Percentiles rank a stretch among this genome's conserved stretches.
Evolutionary conservation across 2,329 filamentous ascomycete species (phyloP).

Genomic region (Blastomyces parvus): DNA sequence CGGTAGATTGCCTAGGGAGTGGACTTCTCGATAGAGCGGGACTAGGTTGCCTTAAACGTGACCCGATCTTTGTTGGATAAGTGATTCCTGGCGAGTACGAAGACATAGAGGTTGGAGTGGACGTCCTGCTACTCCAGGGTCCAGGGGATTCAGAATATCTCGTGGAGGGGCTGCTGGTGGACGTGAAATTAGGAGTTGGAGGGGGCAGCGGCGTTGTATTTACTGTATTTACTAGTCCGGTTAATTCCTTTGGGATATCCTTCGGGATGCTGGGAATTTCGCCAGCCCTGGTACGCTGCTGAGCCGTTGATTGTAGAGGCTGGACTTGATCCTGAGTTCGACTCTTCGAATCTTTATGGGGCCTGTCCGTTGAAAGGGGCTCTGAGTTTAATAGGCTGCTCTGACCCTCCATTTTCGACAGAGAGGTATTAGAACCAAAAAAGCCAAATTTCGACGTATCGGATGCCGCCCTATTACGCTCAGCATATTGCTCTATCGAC

Average conservation of each 20-base stretch:
- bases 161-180: constrained; percentile 38
- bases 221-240: constrained; percentile 29
- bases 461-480: constrained; percentile 8
- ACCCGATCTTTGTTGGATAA: constrained; percentile 31
- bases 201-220: constrained; percentile 30
- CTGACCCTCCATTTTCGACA: neutral
- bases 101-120: constrained; percentile 42
- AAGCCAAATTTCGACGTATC: constrained; percentile 1
- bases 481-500: constrained; percentile 29
- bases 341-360: neutral
- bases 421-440: constrained; percentile 12
- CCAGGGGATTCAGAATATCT: constrained; percentile 39
- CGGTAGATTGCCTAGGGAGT: constrained; percentile 12
- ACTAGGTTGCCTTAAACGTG: constrained; percentile 29
- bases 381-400: neutral
- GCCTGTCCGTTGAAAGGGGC: neutral
- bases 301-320: constrained; percentile 16
- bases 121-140: constrained; percentile 38
- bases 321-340: constrained; percentile 5
- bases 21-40: constrained; percentile 31
- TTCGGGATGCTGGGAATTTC: constrained; percentile 24
- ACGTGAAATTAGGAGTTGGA: constrained; percentile 29
- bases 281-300: constrained; percentile 13
- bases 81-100: constrained; percentile 41
- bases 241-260: constrained; percentile 25